Base-by-base conservation (phyloP, 2,329 filamentous ascomycete genomes). In the Simplicillium aogashimaense region DNA sequence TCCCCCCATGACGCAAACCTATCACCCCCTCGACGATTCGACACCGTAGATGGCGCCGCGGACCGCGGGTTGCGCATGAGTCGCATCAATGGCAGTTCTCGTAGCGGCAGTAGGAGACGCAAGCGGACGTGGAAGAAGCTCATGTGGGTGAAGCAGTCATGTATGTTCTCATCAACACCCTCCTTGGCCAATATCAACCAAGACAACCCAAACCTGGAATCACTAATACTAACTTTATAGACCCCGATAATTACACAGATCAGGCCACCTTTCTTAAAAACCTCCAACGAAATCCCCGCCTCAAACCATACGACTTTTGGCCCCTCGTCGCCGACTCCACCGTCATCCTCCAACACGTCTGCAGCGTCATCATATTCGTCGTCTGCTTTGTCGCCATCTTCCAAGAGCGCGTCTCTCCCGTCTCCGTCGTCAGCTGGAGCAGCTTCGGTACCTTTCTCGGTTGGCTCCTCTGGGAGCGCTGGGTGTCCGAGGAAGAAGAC, bases 181-280 rank as follows among this genome's bases (percentile, higher is more conserved):
- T 13, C 14, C 16, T 32, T 38, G n/a, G n/a, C n/a, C n/a, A n/a
- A n/a, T n/a, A 16, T 13, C 31, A 38, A 16, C 30, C 18, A 7
- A 6, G 13, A 32, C 7, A 13, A 7, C 30, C 30, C 20, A 25
- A 9, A 25, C 9, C 9, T 25, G 20, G 20, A 33, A 41, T 47
- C 32, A 46, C 39, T 35, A 25, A 33, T 43, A 15, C 36, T 29
- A 28, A 36, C 15, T 39, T 37, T 33, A 29, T 50, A 89, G 86
- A 94, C 57, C 89, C 92, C n/a, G 92, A 98, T 61, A 98, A 98
- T 61, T 97, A 97, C 59, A 97, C 92, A 32, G 92, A 98, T 58
- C 88, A 92, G 57, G 86, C 86, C 44, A 97, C 92, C 2, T 98
- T 98, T 53, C 81, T 98, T 49, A 90, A 95, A 56, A 88, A 94